A percentile compares a stretch with the other conserved stretches of the same genome.
Conservation (phyloP, 2,329 filamentous ascomycete genomes). For the Monosporascus sp. region DNA sequence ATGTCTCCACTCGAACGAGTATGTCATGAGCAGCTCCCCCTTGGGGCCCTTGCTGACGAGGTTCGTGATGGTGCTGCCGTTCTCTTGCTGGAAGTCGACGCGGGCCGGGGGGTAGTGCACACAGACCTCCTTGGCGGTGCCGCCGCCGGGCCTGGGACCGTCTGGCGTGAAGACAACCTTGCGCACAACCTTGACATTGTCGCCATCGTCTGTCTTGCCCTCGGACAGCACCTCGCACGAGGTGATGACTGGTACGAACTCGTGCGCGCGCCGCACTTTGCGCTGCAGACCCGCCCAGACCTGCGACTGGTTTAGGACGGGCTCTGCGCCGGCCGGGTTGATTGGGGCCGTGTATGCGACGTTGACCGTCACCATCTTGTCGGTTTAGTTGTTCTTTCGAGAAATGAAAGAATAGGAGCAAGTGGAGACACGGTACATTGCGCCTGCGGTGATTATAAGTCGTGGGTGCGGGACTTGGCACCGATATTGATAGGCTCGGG, state of each 20-base stretch:
- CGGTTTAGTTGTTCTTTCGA: conserved; percentile 2
- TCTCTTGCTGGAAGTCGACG: conserved; percentile 29
- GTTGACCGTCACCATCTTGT: conserved; percentile 29
- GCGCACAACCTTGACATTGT: conserved; percentile 21
- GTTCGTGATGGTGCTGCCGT: conserved; percentile 30
- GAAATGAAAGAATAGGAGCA: conserved; percentile 41
- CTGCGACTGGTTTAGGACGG: conserved; percentile 24
- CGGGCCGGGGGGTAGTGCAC: conserved; percentile 26
- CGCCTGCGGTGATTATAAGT: too few relatives aligned
- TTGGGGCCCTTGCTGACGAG: conserved; percentile 24
- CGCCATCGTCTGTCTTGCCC: conserved; percentile 11
- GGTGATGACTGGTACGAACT: conserved; percentile 32
- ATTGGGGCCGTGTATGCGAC: conserved; percentile 30
- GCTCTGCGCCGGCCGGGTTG: conserved; percentile 26
- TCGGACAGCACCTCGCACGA: conserved; percentile 26
- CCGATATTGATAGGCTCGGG: too few relatives aligned
- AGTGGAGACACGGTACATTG: too few relatives aligned
- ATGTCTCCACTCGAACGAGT: conserved; percentile 30
- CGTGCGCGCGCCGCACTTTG: conserved; percentile 29
- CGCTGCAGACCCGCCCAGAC: conserved; percentile 31
- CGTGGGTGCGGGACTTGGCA: too few relatives aligned
- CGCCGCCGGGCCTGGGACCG: background rate
- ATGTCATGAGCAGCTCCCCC: conserved; percentile 29
- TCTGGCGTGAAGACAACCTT: conserved; percentile 24
- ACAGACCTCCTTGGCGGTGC: conserved; percentile 24